phyloP scores from a whole-genome alignment of 2,329 filamentous ascomycete genomes.

The Nakataea oryzae region DNA sequence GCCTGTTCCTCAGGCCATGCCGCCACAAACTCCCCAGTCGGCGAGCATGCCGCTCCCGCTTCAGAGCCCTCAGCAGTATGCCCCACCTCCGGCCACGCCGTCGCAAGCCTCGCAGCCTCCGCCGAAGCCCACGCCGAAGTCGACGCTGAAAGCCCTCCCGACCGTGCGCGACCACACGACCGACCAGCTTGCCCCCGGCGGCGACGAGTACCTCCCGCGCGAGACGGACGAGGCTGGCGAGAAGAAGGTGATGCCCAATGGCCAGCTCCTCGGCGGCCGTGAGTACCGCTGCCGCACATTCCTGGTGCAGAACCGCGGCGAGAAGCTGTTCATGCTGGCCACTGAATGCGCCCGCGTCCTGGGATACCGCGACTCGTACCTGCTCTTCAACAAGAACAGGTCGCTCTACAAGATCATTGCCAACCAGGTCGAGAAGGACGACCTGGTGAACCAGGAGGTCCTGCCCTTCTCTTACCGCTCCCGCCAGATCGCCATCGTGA shows the following conservation, averaged over 20 bases:
- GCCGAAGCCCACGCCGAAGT: slow-evolving; percentile 72
- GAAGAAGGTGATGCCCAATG: slow-evolving; percentile 80
- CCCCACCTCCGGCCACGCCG: slow-evolving; percentile 21
- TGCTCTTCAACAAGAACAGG: slow-evolving; percentile 96
- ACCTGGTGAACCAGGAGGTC: slow-evolving; percentile 89
- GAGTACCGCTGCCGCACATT: slow-evolving; percentile 93
- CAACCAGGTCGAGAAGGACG: slow-evolving; percentile 90
- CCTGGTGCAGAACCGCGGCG: slow-evolving; percentile 77
- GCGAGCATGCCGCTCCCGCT: slow-evolving; percentile 33
- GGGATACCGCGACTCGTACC: slow-evolving; percentile 92
- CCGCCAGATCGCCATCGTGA: slow-evolving; percentile 97
- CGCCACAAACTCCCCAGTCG: slow-evolving; percentile 48
- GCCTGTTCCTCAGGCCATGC: slow-evolving; percentile 26
- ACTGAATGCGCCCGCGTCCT: slow-evolving; percentile 93
- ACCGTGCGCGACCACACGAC: slow-evolving; percentile 96
- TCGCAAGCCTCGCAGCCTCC: slow-evolving; percentile 48
- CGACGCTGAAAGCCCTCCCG: slow-evolving; percentile 83
- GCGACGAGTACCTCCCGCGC: slow-evolving; percentile 89
- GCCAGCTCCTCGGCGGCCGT: slow-evolving; percentile 69
- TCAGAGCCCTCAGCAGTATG: slow-evolving; percentile 27
- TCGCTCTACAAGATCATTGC: slow-evolving; percentile 97
- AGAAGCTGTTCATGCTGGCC: slow-evolving; percentile 97
- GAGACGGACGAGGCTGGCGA: slow-evolving; percentile 90
- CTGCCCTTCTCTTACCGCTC: slow-evolving; percentile 95
- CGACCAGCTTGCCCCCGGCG: slow-evolving; percentile 79